These are phyloP conservation scores for Suhomyces kunorum DNA, from an alignment of 1,139 yeast genomes.

Conservation along the genomic window DNA sequence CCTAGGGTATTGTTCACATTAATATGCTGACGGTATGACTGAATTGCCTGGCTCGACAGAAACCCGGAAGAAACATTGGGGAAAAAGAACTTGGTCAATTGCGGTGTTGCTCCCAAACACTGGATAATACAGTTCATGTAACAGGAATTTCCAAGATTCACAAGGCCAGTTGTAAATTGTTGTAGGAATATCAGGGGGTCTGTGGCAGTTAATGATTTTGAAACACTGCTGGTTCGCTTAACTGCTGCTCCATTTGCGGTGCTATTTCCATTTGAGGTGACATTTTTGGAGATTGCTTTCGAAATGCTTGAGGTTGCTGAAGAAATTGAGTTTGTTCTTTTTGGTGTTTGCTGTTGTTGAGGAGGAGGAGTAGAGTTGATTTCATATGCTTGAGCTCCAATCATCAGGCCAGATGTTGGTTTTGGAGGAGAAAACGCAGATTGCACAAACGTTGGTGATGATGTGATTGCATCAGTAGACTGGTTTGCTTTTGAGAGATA, in stretches of 20 bases:
- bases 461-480: conserved; percentile 13
- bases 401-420: not conserved
- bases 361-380: conserved; percentile 8
- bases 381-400: conserved; percentile 8
- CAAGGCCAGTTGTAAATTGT: conserved; percentile 57
- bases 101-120: conserved; percentile 60
- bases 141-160: conserved; percentile 88
- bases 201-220: not conserved
- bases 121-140: conserved; percentile 92
- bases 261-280: not conserved
- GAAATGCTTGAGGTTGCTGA: conserved; percentile 1
- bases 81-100: conserved; percentile 43
- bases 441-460: conserved; percentile 21
- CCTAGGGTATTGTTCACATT: conserved; percentile 78
- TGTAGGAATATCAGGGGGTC: conserved; percentile 29
- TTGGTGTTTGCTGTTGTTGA: conserved; percentile 18
- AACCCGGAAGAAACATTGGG: conserved; percentile 22
- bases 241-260: not conserved
- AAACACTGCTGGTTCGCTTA: not conserved
- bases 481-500: conserved; percentile 39
- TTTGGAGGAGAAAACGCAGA: conserved; percentile 9
- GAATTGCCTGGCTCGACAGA: conserved; percentile 20
- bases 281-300: conserved; percentile 3
- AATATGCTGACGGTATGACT: conserved; percentile 66
- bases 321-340: conserved; percentile 7